phyloP scores from a whole-genome alignment of 129 eudicot species.

The Daucus carota region DH1_v3.0 NC_030384.2:49324001-49324500 shows the following conservation, averaged over 20 bases:
- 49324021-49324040: slow-evolving; percentile 59
- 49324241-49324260: slow-evolving; percentile 56
- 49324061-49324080: slow-evolving; percentile 25
- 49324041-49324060: slow-evolving; percentile 46
- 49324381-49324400: slow-evolving; percentile 51
- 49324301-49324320: slow-evolving; percentile 60
- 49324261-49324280: slow-evolving; percentile 48
- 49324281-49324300: slow-evolving; percentile 60
- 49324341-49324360: slow-evolving; percentile 48
- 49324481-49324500: slow-evolving; percentile 59
- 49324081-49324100: slow-evolving; percentile 16
- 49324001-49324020: slow-evolving; percentile 61
- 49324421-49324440: slow-evolving; percentile 49
- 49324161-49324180: slow-evolving; percentile 44
- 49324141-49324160: slow-evolving; percentile 68
- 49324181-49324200: slow-evolving; percentile 54
- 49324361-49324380: slow-evolving; percentile 50
- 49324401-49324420: slow-evolving; percentile 68
- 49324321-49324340: slow-evolving; percentile 57
- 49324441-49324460: slow-evolving; percentile 38
- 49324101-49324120: slow-evolving; percentile 58
- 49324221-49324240: slow-evolving; percentile 63
- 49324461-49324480: slow-evolving; percentile 62
- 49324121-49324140: slow-evolving; percentile 41
- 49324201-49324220: slow-evolving; percentile 49